Conservation (phyloP, 2,329 filamentous ascomycete genomes). For the Apiospora aurea region DNA sequence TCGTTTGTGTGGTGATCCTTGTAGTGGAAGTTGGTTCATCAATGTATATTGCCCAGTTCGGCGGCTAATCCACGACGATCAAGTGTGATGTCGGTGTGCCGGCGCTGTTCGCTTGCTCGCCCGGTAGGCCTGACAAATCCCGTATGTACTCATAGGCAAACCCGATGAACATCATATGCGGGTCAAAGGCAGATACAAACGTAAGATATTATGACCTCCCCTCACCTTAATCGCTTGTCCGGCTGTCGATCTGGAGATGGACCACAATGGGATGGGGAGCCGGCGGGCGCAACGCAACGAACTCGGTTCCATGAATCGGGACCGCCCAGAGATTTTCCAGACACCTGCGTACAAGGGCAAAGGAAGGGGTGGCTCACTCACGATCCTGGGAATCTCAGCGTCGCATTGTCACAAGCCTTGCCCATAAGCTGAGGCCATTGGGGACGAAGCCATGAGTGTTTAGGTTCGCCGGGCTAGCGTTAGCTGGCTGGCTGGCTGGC, state of each 20-base stretch:
- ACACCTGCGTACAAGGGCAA: background rate
- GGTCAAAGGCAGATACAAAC: background rate
- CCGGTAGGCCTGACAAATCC: background rate
- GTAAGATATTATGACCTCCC: background rate
- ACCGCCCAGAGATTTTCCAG: background rate
- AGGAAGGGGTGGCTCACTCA: background rate
- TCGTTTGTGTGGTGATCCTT: background rate
- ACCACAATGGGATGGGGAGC: background rate
- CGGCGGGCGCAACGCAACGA: background rate
- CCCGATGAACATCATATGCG: background rate
- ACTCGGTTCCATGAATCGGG: conserved; percentile 16
- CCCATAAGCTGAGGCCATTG: conserved; percentile 17
- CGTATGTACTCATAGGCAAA: background rate
- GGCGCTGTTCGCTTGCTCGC: background rate
- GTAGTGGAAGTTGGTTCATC: background rate
- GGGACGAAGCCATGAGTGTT: background rate
- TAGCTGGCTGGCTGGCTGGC: background rate
- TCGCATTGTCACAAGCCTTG: conserved; percentile 10
- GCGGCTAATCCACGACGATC: conserved; percentile 12
- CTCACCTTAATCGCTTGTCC: background rate
- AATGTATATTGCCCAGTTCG: conserved; percentile 12
- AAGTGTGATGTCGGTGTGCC: background rate
- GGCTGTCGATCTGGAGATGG: background rate
- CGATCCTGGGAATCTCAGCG: background rate
- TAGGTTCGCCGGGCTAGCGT: conserved; percentile 16